These are phyloP conservation scores for Candida suzukii DNA, from an alignment of 805 yeast genomes.

Conservation along the genomic window DNA sequence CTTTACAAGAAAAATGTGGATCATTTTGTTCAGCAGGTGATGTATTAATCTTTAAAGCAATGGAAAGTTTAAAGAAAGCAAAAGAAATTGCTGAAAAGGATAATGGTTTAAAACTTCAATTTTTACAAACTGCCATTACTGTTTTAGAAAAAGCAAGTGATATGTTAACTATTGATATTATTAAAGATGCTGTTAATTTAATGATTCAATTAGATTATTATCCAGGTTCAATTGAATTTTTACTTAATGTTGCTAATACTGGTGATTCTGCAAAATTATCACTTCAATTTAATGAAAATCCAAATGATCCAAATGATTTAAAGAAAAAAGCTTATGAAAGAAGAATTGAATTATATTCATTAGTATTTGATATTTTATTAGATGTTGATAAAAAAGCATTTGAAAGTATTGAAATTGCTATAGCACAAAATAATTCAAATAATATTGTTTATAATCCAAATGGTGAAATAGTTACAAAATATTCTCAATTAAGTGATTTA, in stretches of 20 bases:
- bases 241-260: constrained; percentile 67
- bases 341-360: constrained; percentile 55
- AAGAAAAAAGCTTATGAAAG: constrained; percentile 43
- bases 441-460: constrained; percentile 1
- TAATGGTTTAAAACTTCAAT: constrained; percentile 55
- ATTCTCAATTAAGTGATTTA: constrained; percentile 55
- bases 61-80: constrained; percentile 85
- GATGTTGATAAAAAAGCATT: constrained; percentile 63
- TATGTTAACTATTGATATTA: constrained; percentile 67
- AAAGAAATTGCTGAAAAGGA: constrained; percentile 68
- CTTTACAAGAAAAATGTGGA: constrained; percentile 88
- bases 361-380: constrained; percentile 69
- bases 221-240: constrained; percentile 80
- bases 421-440: not conserved
- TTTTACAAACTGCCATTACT: constrained; percentile 66
- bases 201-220: constrained; percentile 73
- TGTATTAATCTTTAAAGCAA: constrained; percentile 87
- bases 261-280: constrained; percentile 58
- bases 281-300: constrained; percentile 43
- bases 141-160: constrained; percentile 76
- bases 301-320: constrained; percentile 39
- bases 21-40: constrained; percentile 92
- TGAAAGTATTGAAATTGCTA: constrained; percentile 22
- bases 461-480: constrained; percentile 37
- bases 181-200: constrained; percentile 72